A percentile compares a stretch with the other conserved stretches of the same genome.
Evolutionary conservation across 768 basidiomycete genomes (phyloP).

Genomic region (Glaciozyma martinii): DNA sequence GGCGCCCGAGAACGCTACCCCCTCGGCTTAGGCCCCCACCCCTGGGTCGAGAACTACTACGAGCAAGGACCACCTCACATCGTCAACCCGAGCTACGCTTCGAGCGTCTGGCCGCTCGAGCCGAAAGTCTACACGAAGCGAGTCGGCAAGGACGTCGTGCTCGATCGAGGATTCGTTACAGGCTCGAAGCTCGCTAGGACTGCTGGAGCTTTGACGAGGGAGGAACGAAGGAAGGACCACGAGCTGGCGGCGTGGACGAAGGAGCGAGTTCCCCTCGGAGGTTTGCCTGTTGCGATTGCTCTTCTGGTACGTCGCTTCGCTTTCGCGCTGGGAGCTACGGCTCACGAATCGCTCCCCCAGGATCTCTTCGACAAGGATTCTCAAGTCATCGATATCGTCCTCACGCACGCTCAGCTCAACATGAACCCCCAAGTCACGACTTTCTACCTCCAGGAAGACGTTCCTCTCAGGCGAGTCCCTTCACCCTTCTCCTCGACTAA

Average conservation of each 20-base stretch:
- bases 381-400: conserved; percentile 1
- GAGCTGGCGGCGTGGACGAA: not conserved
- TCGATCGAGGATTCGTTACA: not conserved
- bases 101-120: not conserved
- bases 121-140: not conserved
- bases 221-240: not conserved
- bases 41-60: not conserved
- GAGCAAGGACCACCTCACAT: not conserved
- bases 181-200: not conserved
- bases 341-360: not conserved
- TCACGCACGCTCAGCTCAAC: not conserved
- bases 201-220: not conserved
- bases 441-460: conserved; percentile 1
- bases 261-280: not conserved
- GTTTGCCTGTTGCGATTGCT: not conserved
- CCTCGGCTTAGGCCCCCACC: not conserved
- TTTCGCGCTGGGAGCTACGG: not conserved
- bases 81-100: not conserved
- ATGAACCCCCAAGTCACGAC: not conserved
- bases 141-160: not conserved
- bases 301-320: not conserved
- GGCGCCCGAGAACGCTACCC: not conserved
- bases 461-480: not conserved
- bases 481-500: too few relatives aligned
- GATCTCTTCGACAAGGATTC: not conserved